Evolutionary conservation across 73 alveolate species (phyloP), one percentile per base, ranked within the genome.

Genomic region (Strombidium stylifer): DNA sequence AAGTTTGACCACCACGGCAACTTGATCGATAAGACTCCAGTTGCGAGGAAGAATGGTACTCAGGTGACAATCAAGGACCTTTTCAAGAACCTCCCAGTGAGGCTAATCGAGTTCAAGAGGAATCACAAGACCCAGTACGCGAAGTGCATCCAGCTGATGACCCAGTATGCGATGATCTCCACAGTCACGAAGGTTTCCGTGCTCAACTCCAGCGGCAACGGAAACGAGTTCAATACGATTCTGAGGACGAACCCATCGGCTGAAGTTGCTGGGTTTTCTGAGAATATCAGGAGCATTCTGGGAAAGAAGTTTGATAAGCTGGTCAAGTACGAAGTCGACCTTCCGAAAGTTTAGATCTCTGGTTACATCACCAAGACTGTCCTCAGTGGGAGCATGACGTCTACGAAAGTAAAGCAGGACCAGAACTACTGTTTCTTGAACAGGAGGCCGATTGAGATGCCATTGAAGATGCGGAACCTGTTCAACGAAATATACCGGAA

Each of bases 401-500:
- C 44, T 4, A 27, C 47, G 11, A 58, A 60, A 44, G 28, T 55
- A 11, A 36, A 21, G 28, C 52, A 68, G 32, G 89, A 78, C n/a
- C 19, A 35, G 16, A 56, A 26, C 20, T 69, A 53, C 66, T 68
- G 56, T 34, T 78, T 35, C 35, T 47, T 78, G 10, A 78, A 78
- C 77, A 87, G 82, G 45, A 74, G 97, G 54, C 96, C 96, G 39
- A 76, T 94, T 2, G 96, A 94, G 65, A 77, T 89, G 61, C 93
- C 95, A 7, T 69, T 85, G 53, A 45, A 70, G 35, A 21, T 94
- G 47, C 80, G 71, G 44, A 32, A 70, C 40, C 69, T 88, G n/a
- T 81, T 94, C 64, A 68, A 77, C 41, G 96, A 94, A 42, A 85
- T 76, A 4, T 94, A 94, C 52, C 82, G 86, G 45, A 64, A 87